Base-by-base conservation (phyloP, 148 eudicot genomes). In the Spergularia marina region DNA sequence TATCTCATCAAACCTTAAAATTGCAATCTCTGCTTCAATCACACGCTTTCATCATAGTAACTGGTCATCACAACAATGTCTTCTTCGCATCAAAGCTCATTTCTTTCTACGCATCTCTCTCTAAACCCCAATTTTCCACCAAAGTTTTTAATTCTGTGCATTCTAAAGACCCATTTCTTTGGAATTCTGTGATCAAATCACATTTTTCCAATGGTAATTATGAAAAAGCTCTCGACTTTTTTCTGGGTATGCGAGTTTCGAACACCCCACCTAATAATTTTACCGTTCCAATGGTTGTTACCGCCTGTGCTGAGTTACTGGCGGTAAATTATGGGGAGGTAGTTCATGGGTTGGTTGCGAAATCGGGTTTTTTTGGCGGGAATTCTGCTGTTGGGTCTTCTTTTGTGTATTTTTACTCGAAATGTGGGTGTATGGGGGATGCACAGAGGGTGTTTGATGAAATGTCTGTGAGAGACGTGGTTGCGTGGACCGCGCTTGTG, bases 51-150 rank as follows among this genome's bases (percentile, higher is more conserved):
- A 78, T 91, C 58, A 76, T 89, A 72, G 72, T 87, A 16, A 79
- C 91, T 6, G 91, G 90, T 5, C 78, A 87, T 75, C 61, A 78
- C 36, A 76, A 76, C 78, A 91, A 91, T 71, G 70, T 77, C 66
- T 89, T 83, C 85, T 72, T 91, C 17, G 89, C 97, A 16, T 79
- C 97, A 57, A 91, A 91, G 81, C 86, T 91, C 74, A 81, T 91
- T 18, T 87, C 94, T 36, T 72, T 77, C 1, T 89, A 88, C 59
- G 80, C 88, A 58, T 83, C 84, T 21, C 70, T 73, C 44, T 65
- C 51, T 23, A 79, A 72, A 47, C 90, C 89, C 36, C 60, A 73
- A 4, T 76, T 79, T 20, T 84, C 90, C 6, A 57, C 80, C 53
- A 74, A 64, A 71, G 84, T 88, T 5, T 91, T 91, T 25, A 58